Percentiles rank a stretch among this genome's conserved stretches.
These are phyloP conservation scores for Xylaria sp. DNA, from an alignment of 2,329 filamentous ascomycete genomes.

Conservation along the genomic window DNA sequence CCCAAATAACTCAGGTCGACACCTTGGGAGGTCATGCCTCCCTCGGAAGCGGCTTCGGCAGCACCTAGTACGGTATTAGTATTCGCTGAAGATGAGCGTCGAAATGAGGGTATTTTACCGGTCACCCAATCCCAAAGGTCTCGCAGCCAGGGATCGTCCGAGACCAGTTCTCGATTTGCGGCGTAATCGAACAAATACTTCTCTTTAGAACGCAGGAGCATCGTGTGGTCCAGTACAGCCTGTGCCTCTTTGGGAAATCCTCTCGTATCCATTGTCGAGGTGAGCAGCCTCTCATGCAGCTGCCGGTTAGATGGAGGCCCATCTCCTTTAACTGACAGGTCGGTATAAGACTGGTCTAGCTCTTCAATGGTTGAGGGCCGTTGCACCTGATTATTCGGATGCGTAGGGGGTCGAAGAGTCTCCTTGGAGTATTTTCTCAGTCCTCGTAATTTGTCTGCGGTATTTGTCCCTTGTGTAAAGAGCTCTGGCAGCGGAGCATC, in stretches of 20 bases:
- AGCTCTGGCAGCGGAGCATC: slow-evolving; percentile 42
- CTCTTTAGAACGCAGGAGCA: slow-evolving; percentile 63
- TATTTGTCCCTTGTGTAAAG: slow-evolving; percentile 45
- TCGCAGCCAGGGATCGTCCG: slow-evolving; percentile 74
- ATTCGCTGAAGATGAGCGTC: not conserved
- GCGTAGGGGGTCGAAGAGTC: slow-evolving; percentile 17
- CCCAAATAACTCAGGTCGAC: slow-evolving; percentile 78
- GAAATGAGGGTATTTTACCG: slow-evolving; percentile 48
- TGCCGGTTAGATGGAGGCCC: slow-evolving; percentile 54
- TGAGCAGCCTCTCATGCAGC: slow-evolving; percentile 58
- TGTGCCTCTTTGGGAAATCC: slow-evolving; percentile 56
- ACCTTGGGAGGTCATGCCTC: slow-evolving; percentile 69
- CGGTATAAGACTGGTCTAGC: slow-evolving; percentile 38
- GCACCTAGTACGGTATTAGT: slow-evolving; percentile 49
- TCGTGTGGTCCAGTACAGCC: slow-evolving; percentile 57
- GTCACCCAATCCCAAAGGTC: slow-evolving; percentile 79
- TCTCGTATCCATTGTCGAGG: slow-evolving; percentile 46
- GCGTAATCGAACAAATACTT: slow-evolving; percentile 66
- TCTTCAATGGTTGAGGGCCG: slow-evolving; percentile 22
- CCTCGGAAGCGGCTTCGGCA: slow-evolving; percentile 64
- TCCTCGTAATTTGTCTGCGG: slow-evolving; percentile 53
- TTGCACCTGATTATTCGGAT: slow-evolving; percentile 19
- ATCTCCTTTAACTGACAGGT: slow-evolving; percentile 42
- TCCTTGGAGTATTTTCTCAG: slow-evolving; percentile 44
- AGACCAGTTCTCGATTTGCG: slow-evolving; percentile 67